Evolutionary conservation across 2,329 filamentous ascomycete species (phyloP), one percentile per base, ranked within the genome.

Genomic region (Neoascochyta sp.): DNA sequence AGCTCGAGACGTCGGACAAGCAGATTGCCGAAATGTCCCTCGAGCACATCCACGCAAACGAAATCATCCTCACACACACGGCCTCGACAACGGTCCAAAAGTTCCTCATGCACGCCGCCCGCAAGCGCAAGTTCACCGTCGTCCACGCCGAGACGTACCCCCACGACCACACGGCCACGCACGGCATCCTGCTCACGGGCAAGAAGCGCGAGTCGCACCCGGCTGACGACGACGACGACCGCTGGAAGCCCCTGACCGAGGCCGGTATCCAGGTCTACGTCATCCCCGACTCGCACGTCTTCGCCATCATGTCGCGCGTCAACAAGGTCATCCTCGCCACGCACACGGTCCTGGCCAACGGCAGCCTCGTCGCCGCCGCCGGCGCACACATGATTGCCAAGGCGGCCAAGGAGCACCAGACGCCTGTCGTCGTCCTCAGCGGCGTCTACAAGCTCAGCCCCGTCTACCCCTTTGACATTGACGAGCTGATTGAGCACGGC

Each of bases 381-480:
- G 92, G 92, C n/a, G 84, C 86, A 7, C 80, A 79, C 12, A 79
- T 85, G 22, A 84, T 96, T 44, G 87, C 89, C 4, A 81, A 83
- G 40, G 88, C 89, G 6, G 92, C 92, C 9, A 83, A 83, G 56
- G 80, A 83, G 45, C 83, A 89, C 52, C 79, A 82, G 44, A 86
- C 83, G 14, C 84, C 88, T 0, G 89, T 98, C 11, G 81, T 96
- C 14, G 86, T 93, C 3, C 76, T 98, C 23, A 85, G 83, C 29
- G 90, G 88, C 17, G 82, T 96, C 12, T 96, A 95, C 71, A 94
- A 94, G 65, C 76, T 98, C 32, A 93, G 86, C 47, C 89, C 92
- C 0, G 81, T 93, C 36, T 90, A 88, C 52, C 84, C 88, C 1
- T 89, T 88, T 51, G 81, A 92, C 51, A 81, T 84, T 30, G 83